Evolutionary conservation across 805 yeast genomes (phyloP), one percentile per base, ranked within the genome.

Genomic region (Blastobotrys americana): DNA sequence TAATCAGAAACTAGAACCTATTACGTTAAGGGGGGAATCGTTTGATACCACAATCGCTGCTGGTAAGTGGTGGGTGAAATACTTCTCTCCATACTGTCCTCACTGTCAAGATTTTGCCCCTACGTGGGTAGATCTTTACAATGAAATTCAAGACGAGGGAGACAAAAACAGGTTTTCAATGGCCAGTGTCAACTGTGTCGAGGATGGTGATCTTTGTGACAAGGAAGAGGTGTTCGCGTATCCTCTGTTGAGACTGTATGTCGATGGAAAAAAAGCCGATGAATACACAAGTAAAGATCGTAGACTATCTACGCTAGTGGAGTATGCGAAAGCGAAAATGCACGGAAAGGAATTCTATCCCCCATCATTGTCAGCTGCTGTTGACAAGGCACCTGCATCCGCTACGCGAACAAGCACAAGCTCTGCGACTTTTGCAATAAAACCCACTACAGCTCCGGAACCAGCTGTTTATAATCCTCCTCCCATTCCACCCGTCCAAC

Each of bases 51-150:
- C 67, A 77, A n/a, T 58, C 68, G 16, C 64, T 37, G 43, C 70
- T 6, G 82, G 82, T 2, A 65, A 80, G 17, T 82, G 88, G 56
- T 72, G 90, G 57, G 80, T 90, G 27, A 96, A 90, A 65, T 89
- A 87, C 64, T 93, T 66, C 60, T 86, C 96, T 25, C 98, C 98
- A 0, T 81, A 81, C 56, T 93, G 98, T 61, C 61, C 68, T 5
- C 97, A 90, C 64, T 93, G 98, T 66, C 73, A 68, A 49, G 70
- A 66, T 5, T 66, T 93, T 43, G 93, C 85, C 2, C 97, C 98
- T 1, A 71, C 67, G 5, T 93, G 97, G 97, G 74, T 78, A 47
- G 69, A 73, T 45, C 74, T 90, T 0, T 84, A 77, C 65, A 55
- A 67, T 19, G 61, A 70, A 31, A 59, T 63, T 6, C 79, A 76